Conservation (phyloP, 2,329 filamentous ascomycete genomes). For the Neofusicoccum umdonicola region DNA sequence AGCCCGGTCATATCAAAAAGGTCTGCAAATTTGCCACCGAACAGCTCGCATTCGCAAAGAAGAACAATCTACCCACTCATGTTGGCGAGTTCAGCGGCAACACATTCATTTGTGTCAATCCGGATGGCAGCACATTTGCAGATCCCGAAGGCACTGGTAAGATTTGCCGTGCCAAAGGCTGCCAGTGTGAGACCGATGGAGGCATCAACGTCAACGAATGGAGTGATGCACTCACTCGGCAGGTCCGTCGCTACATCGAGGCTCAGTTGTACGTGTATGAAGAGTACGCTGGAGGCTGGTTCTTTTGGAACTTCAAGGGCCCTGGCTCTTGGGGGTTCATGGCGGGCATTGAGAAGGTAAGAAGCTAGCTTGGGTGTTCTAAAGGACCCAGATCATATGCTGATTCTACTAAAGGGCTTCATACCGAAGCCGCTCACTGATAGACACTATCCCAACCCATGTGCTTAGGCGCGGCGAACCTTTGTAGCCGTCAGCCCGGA, state of each 20-base stretch:
- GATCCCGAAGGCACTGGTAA: conserved; percentile 21
- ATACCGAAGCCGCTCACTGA: conserved; percentile 4
- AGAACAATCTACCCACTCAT: conserved; percentile 40
- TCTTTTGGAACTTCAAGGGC: conserved; percentile 45
- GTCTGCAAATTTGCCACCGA: conserved; percentile 55
- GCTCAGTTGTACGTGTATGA: conserved; percentile 47
- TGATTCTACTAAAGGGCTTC: conserved; percentile 3
- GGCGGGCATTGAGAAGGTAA: conserved; percentile 38
- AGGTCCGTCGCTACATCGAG: conserved; percentile 42
- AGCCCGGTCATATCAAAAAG: conserved; percentile 40
- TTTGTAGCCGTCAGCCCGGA: background rate
- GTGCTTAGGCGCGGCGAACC: background rate
- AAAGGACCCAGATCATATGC: background rate
- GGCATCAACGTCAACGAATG: conserved; percentile 29
- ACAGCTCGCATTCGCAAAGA: conserved; percentile 40
- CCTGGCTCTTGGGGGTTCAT: conserved; percentile 44
- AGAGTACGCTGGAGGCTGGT: conserved; percentile 38
- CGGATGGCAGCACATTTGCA: conserved; percentile 37
- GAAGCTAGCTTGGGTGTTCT: background rate
- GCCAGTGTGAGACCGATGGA: conserved; percentile 39
- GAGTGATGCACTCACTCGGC: conserved; percentile 36
- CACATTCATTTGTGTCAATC: conserved; percentile 45
- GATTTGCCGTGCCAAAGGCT: conserved; percentile 33
- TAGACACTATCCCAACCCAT: conserved; percentile 5
- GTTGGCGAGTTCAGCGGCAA: conserved; percentile 47